A percentile compares a stretch with the other conserved stretches of the same genome.
Evolutionary conservation across 176 grass and related monocot species (phyloP).

Genomic region (Carex pumila): DNA sequence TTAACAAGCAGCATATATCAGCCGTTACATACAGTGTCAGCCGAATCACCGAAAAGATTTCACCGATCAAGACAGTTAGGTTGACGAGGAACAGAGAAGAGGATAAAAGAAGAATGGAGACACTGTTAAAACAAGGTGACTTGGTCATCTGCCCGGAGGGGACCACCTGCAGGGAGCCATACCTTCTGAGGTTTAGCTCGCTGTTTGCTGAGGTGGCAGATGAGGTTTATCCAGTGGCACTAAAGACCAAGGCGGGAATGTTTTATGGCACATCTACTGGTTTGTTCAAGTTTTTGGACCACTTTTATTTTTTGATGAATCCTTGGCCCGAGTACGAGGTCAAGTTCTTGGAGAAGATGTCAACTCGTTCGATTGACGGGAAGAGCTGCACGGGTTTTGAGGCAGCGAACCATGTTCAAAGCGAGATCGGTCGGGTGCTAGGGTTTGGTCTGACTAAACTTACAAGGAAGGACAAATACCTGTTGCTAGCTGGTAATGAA

Average conservation of each 20-base stretch:
- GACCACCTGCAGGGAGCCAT: slow-evolving; percentile 74
- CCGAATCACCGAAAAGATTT: slow-evolving; percentile 46
- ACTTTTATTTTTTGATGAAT: slow-evolving; percentile 84
- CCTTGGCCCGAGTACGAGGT: slow-evolving; percentile 40
- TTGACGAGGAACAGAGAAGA: slow-evolving; percentile 53
- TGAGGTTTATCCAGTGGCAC: slow-evolving; percentile 54
- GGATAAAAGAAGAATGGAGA: slow-evolving; percentile 50
- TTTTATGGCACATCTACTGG: slow-evolving; percentile 67
- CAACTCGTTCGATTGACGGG: slow-evolving; percentile 18
- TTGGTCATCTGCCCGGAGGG: slow-evolving; percentile 86
- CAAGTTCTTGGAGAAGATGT: slow-evolving; percentile 51
- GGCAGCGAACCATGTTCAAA: slow-evolving; percentile 60
- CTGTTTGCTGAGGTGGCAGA: slow-evolving; percentile 41
- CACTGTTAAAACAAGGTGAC: slow-evolving; percentile 31
- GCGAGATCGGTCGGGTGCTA: slow-evolving; percentile 40
- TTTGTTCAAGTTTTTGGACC: slow-evolving; percentile 51
- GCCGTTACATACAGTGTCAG: slow-evolving; percentile 70
- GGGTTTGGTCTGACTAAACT: slow-evolving; percentile 54
- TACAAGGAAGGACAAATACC: slow-evolving; percentile 70
- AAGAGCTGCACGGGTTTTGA: slow-evolving; percentile 35
- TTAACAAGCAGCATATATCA: slow-evolving; percentile 42
- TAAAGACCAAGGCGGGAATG: slow-evolving; percentile 44
- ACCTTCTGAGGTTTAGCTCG: slow-evolving; percentile 68
- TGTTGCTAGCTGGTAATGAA: slow-evolving; percentile 54
- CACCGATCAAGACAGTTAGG: slow-evolving; percentile 58